Conservation (phyloP, 2,329 filamentous ascomycete species). For the Whalleya microplaca region DNA sequence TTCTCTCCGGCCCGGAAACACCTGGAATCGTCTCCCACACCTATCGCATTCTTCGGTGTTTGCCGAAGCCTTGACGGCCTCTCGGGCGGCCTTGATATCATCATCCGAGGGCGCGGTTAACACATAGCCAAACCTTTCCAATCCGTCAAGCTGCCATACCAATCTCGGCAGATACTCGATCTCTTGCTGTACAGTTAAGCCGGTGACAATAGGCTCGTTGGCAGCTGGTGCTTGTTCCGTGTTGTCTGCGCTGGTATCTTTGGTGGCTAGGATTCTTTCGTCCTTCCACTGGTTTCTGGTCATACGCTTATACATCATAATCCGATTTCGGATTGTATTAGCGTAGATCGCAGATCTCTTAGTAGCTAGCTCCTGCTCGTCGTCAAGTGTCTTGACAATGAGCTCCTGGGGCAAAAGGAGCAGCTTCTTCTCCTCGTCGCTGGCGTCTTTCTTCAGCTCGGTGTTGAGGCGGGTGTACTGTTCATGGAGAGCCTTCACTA, state of each 20-base stretch:
- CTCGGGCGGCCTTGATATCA: slow-evolving; percentile 68
- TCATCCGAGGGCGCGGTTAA: slow-evolving; percentile 65
- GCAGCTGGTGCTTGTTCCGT: slow-evolving; percentile 42
- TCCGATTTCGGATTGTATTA: slow-evolving; percentile 82
- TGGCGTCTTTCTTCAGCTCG: slow-evolving; percentile 57
- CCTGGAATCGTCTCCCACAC: slow-evolving; percentile 84
- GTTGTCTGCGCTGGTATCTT: slow-evolving; percentile 38
- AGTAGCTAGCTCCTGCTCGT: slow-evolving; percentile 76
- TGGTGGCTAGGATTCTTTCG: slow-evolving; percentile 47
- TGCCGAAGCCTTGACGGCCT: slow-evolving; percentile 66
- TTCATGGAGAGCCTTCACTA: slow-evolving; percentile 66
- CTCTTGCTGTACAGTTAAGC: slow-evolving; percentile 70
- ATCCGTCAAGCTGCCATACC: slow-evolving; percentile 62
- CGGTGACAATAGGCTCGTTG: slow-evolving; percentile 66
- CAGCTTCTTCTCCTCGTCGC: slow-evolving; percentile 54
- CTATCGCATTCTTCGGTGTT: slow-evolving; percentile 91
- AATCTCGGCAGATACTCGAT: slow-evolving; percentile 65
- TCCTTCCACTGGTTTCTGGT: slow-evolving; percentile 70
- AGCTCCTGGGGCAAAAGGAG: slow-evolving; percentile 67
- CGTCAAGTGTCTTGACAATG: slow-evolving; percentile 70
- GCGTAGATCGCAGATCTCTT: slow-evolving; percentile 73
- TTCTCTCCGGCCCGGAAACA: slow-evolving; percentile 82
- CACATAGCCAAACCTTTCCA: slow-evolving; percentile 78
- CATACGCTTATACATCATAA: slow-evolving; percentile 79
- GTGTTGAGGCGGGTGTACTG: slow-evolving; percentile 70